phyloP scores from a whole-genome alignment of 352 stramenopile genomes.

The Phytophthora idaei region DNA sequence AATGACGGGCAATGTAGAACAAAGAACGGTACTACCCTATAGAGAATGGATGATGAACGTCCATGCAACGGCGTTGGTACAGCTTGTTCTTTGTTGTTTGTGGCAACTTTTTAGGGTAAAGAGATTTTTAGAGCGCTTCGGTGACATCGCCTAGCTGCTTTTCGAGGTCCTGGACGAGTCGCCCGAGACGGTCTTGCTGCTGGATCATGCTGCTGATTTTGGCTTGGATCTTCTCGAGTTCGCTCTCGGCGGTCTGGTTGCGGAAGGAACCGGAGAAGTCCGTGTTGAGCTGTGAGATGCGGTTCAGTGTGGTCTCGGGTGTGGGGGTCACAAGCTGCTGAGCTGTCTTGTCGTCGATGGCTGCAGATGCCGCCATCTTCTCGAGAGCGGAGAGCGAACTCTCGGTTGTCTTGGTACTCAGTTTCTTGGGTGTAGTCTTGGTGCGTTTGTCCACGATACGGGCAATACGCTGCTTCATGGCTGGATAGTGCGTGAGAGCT shows the following conservation, averaged over 20 bases:
- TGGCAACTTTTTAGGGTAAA: no score
- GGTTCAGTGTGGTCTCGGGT: slow-evolving; percentile 62
- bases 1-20: slow-evolving; percentile 24
- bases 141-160: slow-evolving; percentile 27
- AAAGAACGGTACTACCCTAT: slow-evolving; percentile 10
- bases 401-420: slow-evolving; percentile 23
- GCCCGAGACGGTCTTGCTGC: slow-evolving; percentile 54
- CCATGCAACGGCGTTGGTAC: not conserved
- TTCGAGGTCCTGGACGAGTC: slow-evolving; percentile 55
- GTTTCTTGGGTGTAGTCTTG: slow-evolving; percentile 41
- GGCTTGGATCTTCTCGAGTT: slow-evolving; percentile 78
- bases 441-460: slow-evolving; percentile 74
- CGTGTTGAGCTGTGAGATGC: slow-evolving; percentile 90
- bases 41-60: slow-evolving; percentile 4
- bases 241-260: slow-evolving; percentile 62
- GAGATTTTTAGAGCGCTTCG: slow-evolving; percentile 4
- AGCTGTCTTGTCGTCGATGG: slow-evolving; percentile 59
- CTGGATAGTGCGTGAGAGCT: slow-evolving; percentile 68
- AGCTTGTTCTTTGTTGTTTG: not conserved
- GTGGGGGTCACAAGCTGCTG: slow-evolving; percentile 51
- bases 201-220: slow-evolving; percentile 67
- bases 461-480: slow-evolving; percentile 81
- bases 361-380: slow-evolving; percentile 52
- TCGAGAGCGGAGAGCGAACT: slow-evolving; percentile 56
- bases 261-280: slow-evolving; percentile 80